Base-by-base conservation (phyloP, 192 early-diverging fungal genomes). In the Phycomyces nitens region DNA sequence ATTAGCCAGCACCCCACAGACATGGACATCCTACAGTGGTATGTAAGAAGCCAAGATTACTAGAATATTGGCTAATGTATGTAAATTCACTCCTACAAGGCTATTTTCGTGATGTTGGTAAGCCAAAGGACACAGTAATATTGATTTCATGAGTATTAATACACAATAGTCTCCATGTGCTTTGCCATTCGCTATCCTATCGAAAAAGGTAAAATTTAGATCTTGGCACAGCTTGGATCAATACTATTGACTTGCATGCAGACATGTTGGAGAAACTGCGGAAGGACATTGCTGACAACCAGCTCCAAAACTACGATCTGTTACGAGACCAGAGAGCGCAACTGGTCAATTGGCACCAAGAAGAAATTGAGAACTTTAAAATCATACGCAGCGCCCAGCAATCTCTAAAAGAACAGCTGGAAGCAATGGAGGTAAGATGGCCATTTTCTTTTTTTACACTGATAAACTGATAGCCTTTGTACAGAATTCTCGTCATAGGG, bases 101-200 rank as follows among this genome's bases (percentile, higher is more conserved):
- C 2, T 47, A 47, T 47, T 47, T 47, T 47, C 44, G 44, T 47
- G 44, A 47, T 47, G 44, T 47, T 47, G 44, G 44, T 47, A 18
- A 47, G 44, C 18, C 12, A 3, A 47, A 14, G 3, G 44, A 47
- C 15, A 18, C 44, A 47, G 44, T n/a, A 47, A 14, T 47, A 2
- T 47, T 47, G 44, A 47, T n/a, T n/a, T 11, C 11, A 18, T 47
- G 44, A 11, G 5, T 47, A 47, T 47, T 14, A 14, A 47, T 3
- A 47, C 12, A 3, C 3, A 47, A 7, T 34, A 34, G 29, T 34
- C 29, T 34, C 29, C 29, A 47, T 47, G 44, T 47, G 44, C 11
- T 47, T 47, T 47, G 44, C 44, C 18, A 47, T 47, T 47, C 44
- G 44, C 44, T 47, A 47, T 18, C 44, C 44, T 47, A 47, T 47